Base-by-base conservation (phyloP, 2,329 filamentous ascomycete genomes). In the Trichoderma polysporum region DNA sequence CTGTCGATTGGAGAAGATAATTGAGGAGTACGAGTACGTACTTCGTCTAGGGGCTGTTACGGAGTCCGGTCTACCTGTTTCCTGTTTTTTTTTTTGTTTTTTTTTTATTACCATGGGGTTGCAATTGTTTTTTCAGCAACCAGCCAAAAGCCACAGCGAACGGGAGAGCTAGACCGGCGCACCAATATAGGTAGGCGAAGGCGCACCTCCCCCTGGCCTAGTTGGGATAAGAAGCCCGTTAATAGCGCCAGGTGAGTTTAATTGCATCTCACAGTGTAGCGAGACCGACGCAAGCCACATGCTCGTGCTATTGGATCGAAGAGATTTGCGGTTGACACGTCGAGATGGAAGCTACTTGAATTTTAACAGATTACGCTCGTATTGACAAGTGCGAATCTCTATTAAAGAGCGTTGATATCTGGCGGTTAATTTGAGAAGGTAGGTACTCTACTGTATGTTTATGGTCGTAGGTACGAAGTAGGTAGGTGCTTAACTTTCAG, bases 171-270 rank as follows among this genome's bases (percentile, higher is more conserved):
- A 59, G 15, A 45, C 22, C 17, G 33, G 17, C n/a, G 29, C 58
- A n/a, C 58, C 58, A 61, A 17, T 19, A 12, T 29, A 8, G 17
- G 27, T 53, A 63, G 60, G 49, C 60, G 49, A 63, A 45, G 50
- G 50, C 47, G 37, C 53, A 33, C 61, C 60, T 64, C 50, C 60
- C n/a, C 61, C 61, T 64, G 49, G 61, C 37, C 50, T 56, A 64
- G 61, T 47, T 45, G 35, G 50, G 49, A 47, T 22, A 47, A 41
- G 27, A 37, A 56, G 15, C 27, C 61, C 53, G 45, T 52, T 45
- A 45, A 59, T 66, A 66, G 64, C 64, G 64, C 49, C 64, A 66
- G 56, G 64, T 66, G 64, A 66, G 64, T 66, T 66, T 61, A 59
- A 66, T 66, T 66, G 50, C 56, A 58, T 37, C 62, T 53, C 62